Evolutionary conservation across 148 eudicot species (phyloP).

Genomic region (Persicaria tinctoria): DNA sequence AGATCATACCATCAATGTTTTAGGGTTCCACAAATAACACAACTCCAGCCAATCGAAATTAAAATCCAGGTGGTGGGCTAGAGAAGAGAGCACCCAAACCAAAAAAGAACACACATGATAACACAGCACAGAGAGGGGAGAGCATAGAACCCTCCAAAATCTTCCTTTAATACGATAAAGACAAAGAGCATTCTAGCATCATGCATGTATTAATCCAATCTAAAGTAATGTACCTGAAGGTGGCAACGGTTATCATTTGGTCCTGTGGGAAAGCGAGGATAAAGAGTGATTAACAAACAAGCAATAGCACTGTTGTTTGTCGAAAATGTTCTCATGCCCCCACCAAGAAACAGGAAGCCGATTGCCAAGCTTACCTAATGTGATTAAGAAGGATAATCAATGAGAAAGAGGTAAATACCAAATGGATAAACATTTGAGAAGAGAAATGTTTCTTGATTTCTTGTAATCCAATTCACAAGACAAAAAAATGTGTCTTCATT

Average conservation of each 20-base stretch:
- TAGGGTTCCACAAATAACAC: too few relatives aligned
- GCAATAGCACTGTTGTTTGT: constrained; percentile 79
- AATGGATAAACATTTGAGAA: background rate
- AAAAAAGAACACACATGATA: background rate
- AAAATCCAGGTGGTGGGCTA: background rate
- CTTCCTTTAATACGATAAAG: background rate
- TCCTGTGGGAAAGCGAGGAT: constrained; percentile 94
- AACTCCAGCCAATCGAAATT: background rate
- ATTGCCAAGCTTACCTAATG: constrained; percentile 82
- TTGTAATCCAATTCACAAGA: too few relatives aligned
- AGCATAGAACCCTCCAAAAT: background rate
- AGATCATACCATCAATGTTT: background rate
- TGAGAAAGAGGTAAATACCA: background rate
- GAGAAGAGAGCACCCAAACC: background rate
- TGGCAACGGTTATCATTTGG: constrained; percentile 97
- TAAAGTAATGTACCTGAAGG: constrained; percentile 56
- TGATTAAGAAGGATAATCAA: background rate
- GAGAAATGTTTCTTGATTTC: background rate
- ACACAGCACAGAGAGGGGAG: background rate
- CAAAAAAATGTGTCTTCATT: too few relatives aligned
- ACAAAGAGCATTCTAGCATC: background rate
- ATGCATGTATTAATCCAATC: background rate
- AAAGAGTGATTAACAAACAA: constrained; percentile 66
- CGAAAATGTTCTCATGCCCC: constrained; percentile 91
- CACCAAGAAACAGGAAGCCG: constrained; percentile 94